Conservation (phyloP, 768 basidiomycete species). For the Pulveroboletus frians region DNA sequence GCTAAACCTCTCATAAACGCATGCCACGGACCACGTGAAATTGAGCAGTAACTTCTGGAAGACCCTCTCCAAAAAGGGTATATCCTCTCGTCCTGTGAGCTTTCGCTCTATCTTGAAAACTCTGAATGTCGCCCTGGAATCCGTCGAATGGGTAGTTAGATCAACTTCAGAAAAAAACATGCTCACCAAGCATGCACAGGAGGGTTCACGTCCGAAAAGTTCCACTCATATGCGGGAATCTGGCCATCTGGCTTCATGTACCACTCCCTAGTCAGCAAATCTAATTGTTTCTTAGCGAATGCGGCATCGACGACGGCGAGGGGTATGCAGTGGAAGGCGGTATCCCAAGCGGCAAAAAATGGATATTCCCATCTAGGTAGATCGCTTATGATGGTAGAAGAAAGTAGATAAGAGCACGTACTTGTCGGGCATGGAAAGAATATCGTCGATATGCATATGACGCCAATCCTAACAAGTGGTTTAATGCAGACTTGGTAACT, state of each 20-base stretch:
- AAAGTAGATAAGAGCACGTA: constrained; percentile 31
- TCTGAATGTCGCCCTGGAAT: constrained; percentile 83
- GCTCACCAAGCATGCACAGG: constrained; percentile 94
- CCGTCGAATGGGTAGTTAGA: constrained; percentile 1
- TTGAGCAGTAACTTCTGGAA: constrained; percentile 97
- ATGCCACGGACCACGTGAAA: constrained; percentile 76
- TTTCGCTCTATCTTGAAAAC: constrained; percentile 99
- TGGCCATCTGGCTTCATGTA: constrained; percentile 99
- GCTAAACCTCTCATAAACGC: neutral
- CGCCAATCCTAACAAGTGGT: constrained; percentile 70
- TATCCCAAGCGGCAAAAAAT: constrained; percentile 98
- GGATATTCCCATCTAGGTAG: constrained; percentile 88
- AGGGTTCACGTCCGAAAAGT: constrained; percentile 97
- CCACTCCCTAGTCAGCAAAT: constrained; percentile 95
- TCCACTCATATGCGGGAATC: constrained; percentile 99
- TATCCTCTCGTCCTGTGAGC: constrained; percentile 83
- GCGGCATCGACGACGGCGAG: constrained; percentile 91
- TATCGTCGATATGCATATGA: constrained; percentile 92
- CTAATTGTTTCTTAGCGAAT: constrained; percentile 97
- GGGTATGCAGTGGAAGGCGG: constrained; percentile 99
- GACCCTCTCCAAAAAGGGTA: constrained; percentile 91
- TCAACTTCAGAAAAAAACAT: neutral
- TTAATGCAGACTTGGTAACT: neutral
- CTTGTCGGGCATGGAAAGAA: constrained; percentile 99
- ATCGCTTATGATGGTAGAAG: constrained; percentile 4